Evolutionary conservation across 2,329 filamentous ascomycete genomes (phyloP), one percentile per base, ranked within the genome.

Genomic region (Gremmenia infestans): DNA sequence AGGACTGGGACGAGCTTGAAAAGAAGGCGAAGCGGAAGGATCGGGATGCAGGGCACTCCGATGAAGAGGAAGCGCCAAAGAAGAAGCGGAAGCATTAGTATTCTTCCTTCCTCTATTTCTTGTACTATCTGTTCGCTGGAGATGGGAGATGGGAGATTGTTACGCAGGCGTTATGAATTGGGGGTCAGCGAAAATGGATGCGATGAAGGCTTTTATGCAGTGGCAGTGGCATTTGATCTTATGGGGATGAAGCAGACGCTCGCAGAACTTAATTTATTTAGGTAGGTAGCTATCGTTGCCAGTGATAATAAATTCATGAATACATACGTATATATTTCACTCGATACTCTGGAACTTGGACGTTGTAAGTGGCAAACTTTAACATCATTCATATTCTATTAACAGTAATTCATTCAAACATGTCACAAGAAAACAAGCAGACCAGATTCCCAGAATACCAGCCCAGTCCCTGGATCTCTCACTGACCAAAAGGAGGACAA

Each of bases 1-100:
- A 97, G 71, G 90, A 95, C 68, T 97, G 93, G 93, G 92, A 97
- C 70, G 91, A 95, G 72, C 72, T 97, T 57, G 93, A 97, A 76
- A 86, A 87, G 73, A 96, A 96, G 78, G 92, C 87, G 3, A 90
- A 86, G 76, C 91, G 92, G 74, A 85, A 89, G 68, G 92, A 93
- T 73, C 81, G 87, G 48, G 87, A 84, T 70, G 72, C 72, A 53
- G 76, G 73, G 0, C 55, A 67, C 51, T 89, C 93, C 59, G 91
- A 89, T 75, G 91, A 96, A 50, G 82, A 87, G 67, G 79, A 80
- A 69, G 84, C 85, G 76, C 77, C 78, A 64, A 87, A 81, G 85
- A 91, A 84, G 82, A 85, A 78, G 85, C 83, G 78, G 72, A 82
- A 72, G 78, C 74, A 75, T 63, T 76, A 48, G 62, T 54, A 15